These are phyloP conservation scores for Polyplosphaeria fusca DNA, from an alignment of 495 filamentous ascomycete genomes.

Conservation along the genomic window DNA sequence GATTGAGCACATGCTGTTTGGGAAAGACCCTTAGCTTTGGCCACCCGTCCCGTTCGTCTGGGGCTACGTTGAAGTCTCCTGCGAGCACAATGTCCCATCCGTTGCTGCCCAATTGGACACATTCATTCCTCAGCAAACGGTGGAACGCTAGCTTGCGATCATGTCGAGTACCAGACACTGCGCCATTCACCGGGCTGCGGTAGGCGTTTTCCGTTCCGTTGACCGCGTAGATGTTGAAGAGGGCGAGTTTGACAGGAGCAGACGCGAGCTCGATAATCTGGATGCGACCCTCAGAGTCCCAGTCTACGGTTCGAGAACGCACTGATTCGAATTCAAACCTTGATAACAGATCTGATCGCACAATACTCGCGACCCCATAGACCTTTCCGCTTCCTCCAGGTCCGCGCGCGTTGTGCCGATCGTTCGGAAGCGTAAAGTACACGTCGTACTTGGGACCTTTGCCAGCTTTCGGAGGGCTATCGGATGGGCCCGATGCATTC, in stretches of 20 bases:
- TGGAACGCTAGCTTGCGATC: slow-evolving; percentile 52
- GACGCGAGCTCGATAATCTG: slow-evolving; percentile 41
- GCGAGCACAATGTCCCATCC: slow-evolving; percentile 47
- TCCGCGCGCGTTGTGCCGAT: slow-evolving; percentile 48
- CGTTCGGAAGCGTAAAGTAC: slow-evolving; percentile 46
- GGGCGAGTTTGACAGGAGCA: slow-evolving; percentile 31
- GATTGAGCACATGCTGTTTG: slow-evolving; percentile 47
- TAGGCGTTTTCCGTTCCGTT: slow-evolving; percentile 53
- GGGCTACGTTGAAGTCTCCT: slow-evolving; percentile 53
- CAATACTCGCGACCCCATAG: slow-evolving; percentile 51
- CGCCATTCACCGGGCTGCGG: slow-evolving; percentile 42
- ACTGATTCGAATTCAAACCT: neutral
- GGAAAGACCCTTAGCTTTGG: slow-evolving; percentile 46
- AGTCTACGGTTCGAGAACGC: slow-evolving; percentile 39
- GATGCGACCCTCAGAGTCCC: slow-evolving; percentile 55
- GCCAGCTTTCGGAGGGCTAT: neutral
- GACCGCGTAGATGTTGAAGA: slow-evolving; percentile 53
- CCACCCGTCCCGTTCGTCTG: slow-evolving; percentile 42
- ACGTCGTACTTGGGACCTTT: slow-evolving; percentile 42
- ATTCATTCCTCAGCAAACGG: slow-evolving; percentile 42
- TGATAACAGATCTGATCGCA: slow-evolving; percentile 45
- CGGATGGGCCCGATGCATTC: slow-evolving; percentile 18
- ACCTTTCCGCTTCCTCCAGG: slow-evolving; percentile 45
- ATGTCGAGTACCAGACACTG: slow-evolving; percentile 46
- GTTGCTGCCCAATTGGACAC: slow-evolving; percentile 37